A percentile compares a stretch with the other conserved stretches of the same genome.
Evolutionary conservation across 2,329 filamentous ascomycete genomes (phyloP).

Genomic region (Sarocladium oryzae): DNA sequence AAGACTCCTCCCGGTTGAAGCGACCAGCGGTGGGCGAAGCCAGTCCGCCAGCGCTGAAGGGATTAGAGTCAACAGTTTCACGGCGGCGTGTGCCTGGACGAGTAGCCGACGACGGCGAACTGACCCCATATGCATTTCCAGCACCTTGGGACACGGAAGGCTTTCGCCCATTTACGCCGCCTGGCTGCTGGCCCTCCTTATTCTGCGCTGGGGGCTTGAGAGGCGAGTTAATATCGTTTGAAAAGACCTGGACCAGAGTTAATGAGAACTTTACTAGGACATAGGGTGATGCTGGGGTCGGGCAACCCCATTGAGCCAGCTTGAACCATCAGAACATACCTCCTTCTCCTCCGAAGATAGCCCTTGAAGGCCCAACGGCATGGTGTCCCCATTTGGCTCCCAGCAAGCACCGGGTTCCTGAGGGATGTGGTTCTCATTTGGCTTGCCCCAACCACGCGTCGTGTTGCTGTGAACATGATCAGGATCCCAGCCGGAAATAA

Average conservation of each 20-base stretch:
- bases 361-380: constrained; percentile 66
- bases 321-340: constrained; percentile 31
- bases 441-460: constrained; percentile 69
- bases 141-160: constrained; percentile 70
- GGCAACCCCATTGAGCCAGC: too few relatives aligned
- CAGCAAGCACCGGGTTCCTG: constrained; percentile 90
- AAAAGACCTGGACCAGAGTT: constrained; percentile 56
- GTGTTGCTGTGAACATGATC: constrained; percentile 59
- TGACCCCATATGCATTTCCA: constrained; percentile 58
- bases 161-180: constrained; percentile 69
- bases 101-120: constrained; percentile 64
- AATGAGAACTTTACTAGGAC: background rate
- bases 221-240: constrained; percentile 85
- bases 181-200: constrained; percentile 48
- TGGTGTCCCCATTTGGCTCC: constrained; percentile 64
- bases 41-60: constrained; percentile 41
- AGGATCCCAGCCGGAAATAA: constrained; percentile 73
- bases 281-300: too few relatives aligned
- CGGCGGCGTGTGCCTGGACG: constrained; percentile 74
- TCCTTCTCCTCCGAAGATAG: constrained; percentile 59
- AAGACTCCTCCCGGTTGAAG: constrained; percentile 55
- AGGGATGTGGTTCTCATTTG: constrained; percentile 63
- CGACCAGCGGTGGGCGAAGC: constrained; percentile 57
- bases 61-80: constrained; percentile 70
- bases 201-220: constrained; percentile 80